A percentile compares a stretch with the other conserved stretches of the same genome.
phyloP scores from a whole-genome alignment of 495 filamentous ascomycete species.

The Talaromyces borbonicus region DNA sequence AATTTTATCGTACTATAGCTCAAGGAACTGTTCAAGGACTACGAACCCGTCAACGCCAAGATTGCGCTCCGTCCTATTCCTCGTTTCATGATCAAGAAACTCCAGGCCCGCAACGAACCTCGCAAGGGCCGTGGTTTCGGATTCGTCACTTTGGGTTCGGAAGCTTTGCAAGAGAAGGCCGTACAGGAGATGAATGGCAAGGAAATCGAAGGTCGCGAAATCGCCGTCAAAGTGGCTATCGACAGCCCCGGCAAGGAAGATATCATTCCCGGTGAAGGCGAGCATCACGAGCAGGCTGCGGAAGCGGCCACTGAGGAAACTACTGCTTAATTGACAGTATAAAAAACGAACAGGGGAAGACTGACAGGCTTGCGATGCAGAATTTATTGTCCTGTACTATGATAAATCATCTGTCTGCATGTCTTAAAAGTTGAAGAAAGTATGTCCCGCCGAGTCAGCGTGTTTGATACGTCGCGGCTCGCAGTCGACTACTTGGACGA shows the following conservation, averaged over 20 bases:
- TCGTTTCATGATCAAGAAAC: constrained; percentile 99
- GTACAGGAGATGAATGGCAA: constrained; percentile 98
- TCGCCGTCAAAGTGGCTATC: constrained; percentile 98
- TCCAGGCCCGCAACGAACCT: constrained; percentile 91
- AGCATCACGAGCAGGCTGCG: constrained; percentile 32
- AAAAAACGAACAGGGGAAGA: constrained; percentile 5
- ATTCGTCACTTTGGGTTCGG: constrained; percentile 90
- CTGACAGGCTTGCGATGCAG: constrained; percentile 4
- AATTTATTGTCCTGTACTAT: constrained; percentile 3
- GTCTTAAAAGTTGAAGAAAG: constrained; percentile 5
- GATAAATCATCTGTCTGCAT: constrained; percentile 5
- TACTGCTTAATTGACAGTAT: constrained; percentile 22
- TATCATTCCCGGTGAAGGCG: constrained; percentile 52
- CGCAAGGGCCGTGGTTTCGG: constrained; percentile 99
- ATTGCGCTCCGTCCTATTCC: constrained; percentile 97
- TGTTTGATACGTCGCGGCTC: constrained; percentile 8
- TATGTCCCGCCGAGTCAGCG: constrained; percentile 3
- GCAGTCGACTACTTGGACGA: background rate
- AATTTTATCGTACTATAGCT: constrained; percentile 50
- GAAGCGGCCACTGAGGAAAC: constrained; percentile 31
- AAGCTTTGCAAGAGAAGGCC: constrained; percentile 94
- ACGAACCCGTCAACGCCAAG: constrained; percentile 87
- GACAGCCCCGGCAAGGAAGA: constrained; percentile 99
- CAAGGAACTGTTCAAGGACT: constrained; percentile 87
- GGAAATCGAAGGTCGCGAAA: constrained; percentile 95